Evolutionary conservation across 139 green algal species (phyloP), one percentile per base, ranked within the genome.

Genomic region (Tetradesmus obliquus): DNA sequence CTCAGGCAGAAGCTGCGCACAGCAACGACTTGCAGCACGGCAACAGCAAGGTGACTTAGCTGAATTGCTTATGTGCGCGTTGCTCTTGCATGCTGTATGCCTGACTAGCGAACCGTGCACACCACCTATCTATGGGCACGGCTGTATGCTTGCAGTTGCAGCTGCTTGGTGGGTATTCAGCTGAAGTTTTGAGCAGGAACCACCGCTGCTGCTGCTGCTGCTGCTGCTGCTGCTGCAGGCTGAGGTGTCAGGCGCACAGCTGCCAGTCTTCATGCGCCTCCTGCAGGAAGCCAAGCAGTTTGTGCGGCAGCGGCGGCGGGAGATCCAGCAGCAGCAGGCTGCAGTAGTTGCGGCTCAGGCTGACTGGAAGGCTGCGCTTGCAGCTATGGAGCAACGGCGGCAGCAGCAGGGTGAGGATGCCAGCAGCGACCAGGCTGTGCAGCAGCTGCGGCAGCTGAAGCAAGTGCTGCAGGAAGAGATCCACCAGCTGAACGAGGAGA

Each of bases 391-490:
- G 57, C 69, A 89, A 83, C 82, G 76, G 86, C 86, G 57, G 69
- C n/a, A 71, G 62, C 13, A 22, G 24, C 55, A 55, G 7, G 24
- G 24, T 54, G 55, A 66, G 3, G 19, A 15, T 19, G 45, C 22
- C 22, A 54, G 84, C 76, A 66, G 22, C 15, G 32, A 19, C 5
- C 58, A 82, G 82, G 93, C 84, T 83, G 79, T 85, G 69, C 83
- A 90, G 69, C 79, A 91, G 91, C 90, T 94, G 79, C 88, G 92
- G 79, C 87, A 72, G 82, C 72, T 90, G 53, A 94, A 94, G 88
- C 60, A 19, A 9, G 88, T 88, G 83, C 93, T 94, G 91, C 90
- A 93, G 88, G 79, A 91, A 88, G 88, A 94, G 91, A 90, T 94
- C 66, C 84, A 91, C 53, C 19, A 80, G 3, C 91, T 94, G 15